These are phyloP conservation scores for Eleusine coracana DNA, from an alignment of 176 grass and related monocot genomes.

Conservation along the genomic window DNA sequence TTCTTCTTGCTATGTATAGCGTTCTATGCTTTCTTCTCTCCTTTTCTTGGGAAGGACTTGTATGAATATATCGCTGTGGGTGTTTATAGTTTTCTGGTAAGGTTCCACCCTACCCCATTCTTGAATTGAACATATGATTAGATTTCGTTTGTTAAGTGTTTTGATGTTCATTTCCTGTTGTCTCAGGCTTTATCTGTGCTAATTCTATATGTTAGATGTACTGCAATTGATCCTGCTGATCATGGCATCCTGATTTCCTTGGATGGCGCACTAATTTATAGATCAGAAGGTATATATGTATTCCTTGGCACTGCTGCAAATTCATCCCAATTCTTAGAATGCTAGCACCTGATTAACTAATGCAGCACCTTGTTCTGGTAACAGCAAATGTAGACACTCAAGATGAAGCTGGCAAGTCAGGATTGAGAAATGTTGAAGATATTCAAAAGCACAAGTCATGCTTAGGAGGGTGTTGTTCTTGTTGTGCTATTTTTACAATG, in stretches of 20 bases:
- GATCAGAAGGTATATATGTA: constrained; percentile 55
- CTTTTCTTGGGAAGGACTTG: constrained; percentile 79
- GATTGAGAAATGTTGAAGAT: constrained; percentile 19
- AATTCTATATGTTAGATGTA: constrained; percentile 88
- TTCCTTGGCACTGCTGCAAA: constrained; percentile 28
- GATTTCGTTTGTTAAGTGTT: constrained; percentile 17
- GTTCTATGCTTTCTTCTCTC: constrained; percentile 98
- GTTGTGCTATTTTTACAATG: constrained; percentile 77
- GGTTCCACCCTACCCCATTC: neutral
- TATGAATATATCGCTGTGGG: constrained; percentile 68
- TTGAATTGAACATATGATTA: neutral
- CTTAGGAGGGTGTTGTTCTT: constrained; percentile 64
- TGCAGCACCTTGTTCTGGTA: constrained; percentile 32
- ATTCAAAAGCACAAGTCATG: constrained; percentile 51
- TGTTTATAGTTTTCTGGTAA: constrained; percentile 95
- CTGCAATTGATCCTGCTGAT: constrained; percentile 97
- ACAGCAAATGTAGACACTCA: constrained; percentile 48
- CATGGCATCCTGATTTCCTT: constrained; percentile 77
- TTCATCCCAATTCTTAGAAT: constrained; percentile 36
- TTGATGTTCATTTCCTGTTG: constrained; percentile 39
- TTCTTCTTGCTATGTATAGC: constrained; percentile 92
- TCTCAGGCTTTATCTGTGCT: constrained; percentile 84
- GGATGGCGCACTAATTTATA: constrained; percentile 63
- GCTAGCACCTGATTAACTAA: constrained; percentile 41
- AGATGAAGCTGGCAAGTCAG: constrained; percentile 43